These are phyloP conservation scores for Macaranga tanarius DNA, from an alignment of 441 rosid genomes.

Conservation along the genomic window DNA sequence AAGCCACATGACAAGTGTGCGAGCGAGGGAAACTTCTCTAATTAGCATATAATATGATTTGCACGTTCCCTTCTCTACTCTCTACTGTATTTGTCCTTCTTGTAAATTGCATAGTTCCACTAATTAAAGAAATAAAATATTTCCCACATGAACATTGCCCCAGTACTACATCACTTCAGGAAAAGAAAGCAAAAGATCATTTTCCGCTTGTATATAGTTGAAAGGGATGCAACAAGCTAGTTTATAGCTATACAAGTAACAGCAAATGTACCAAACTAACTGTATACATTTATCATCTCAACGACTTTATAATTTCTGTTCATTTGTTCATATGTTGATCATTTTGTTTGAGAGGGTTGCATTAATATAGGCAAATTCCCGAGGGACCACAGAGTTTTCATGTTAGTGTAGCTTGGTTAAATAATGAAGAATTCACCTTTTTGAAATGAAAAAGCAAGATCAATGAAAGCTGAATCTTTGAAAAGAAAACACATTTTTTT, in stretches of 20 bases:
- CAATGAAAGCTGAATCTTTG: too few species aligned
- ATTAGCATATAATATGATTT: too few species aligned
- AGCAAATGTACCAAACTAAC: neutral
- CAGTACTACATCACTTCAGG: neutral
- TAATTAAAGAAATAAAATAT: neutral
- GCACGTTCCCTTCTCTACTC: neutral
- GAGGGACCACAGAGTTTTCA: neutral
- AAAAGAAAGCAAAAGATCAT: neutral
- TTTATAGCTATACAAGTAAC: neutral
- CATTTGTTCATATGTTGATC: neutral
- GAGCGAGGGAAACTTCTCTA: neutral
- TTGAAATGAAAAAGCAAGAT: too few species aligned
- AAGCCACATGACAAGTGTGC: constrained; percentile 7
- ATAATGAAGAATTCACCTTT: too few species aligned
- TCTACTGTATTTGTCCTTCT: neutral
- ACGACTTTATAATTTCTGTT: neutral
- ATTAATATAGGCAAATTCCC: neutral
- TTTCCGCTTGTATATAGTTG: neutral
- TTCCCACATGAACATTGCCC: neutral
- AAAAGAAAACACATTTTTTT: neutral
- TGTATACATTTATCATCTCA: neutral
- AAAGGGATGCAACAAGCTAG: neutral
- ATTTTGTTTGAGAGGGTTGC: neutral
- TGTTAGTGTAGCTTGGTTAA: too few species aligned
- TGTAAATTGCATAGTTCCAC: neutral